Evolutionary conservation across 2,329 filamentous ascomycete genomes (phyloP).

Genomic region (Trichophyton equinum): DNA sequence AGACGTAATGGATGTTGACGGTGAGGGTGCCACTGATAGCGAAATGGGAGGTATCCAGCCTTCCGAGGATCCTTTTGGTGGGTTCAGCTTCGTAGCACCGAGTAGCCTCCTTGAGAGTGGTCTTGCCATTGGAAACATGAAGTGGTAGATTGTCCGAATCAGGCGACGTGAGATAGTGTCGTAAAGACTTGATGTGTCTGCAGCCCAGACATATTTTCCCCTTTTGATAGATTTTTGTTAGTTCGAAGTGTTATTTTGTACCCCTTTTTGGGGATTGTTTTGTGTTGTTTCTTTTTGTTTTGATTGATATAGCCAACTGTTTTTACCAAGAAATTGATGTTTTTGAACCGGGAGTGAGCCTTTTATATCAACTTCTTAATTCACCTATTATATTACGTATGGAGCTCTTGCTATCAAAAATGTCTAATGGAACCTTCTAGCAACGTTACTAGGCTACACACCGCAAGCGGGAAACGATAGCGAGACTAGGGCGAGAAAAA

Average conservation of each 20-base stretch:
- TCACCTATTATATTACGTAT: background rate
- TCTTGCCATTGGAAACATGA: background rate
- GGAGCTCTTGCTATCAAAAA: background rate
- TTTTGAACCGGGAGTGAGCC: background rate
- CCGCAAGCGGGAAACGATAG: no score
- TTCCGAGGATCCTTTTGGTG: slow-evolving; percentile 32
- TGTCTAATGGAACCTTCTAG: background rate
- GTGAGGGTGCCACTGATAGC: background rate
- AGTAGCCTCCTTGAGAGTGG: slow-evolving; percentile 33
- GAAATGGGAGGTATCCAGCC: slow-evolving; percentile 11
- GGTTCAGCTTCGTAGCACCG: slow-evolving; percentile 38
- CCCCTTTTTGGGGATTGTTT: background rate
- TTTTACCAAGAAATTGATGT: no score
- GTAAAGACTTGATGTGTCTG: no score
- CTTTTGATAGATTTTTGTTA: background rate
- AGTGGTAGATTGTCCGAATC: background rate
- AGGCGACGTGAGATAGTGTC: background rate
- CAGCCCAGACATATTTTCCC: background rate
- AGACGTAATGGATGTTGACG: slow-evolving; percentile 8
- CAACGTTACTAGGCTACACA: background rate
- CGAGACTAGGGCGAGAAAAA: no score
- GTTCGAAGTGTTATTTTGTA: background rate
- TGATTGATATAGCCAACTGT: background rate
- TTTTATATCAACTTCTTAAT: background rate
- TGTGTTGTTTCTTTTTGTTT: background rate